phyloP scores from a whole-genome alignment of 306 rosid genomes.

The Luffa aegyptiaca region DNA sequence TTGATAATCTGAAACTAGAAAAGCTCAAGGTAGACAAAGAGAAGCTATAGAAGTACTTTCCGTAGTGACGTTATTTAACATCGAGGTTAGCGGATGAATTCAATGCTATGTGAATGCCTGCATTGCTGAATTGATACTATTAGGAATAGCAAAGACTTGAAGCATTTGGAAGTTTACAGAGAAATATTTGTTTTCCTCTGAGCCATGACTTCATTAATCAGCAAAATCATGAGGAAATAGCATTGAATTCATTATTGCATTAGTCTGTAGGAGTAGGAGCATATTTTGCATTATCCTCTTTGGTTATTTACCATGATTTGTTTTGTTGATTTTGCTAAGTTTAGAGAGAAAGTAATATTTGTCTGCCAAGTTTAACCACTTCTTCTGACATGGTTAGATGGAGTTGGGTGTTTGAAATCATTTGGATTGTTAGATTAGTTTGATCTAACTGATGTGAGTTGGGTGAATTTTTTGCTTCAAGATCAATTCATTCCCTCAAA shows the following conservation, averaged over 20 bases:
- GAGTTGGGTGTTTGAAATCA: constrained; percentile 9
- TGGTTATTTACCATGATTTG: not conserved
- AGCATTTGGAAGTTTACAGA: not conserved
- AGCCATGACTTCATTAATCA: not conserved
- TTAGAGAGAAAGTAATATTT: not conserved
- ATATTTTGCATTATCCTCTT: not conserved
- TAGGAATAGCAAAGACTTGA: not conserved
- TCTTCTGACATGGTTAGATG: constrained; percentile 4
- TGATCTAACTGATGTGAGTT: constrained; percentile 1
- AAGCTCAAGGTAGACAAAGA: not conserved
- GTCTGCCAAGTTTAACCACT: not conserved
- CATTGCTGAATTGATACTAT: not conserved
- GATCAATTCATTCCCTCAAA: not conserved
- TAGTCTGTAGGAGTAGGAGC: not conserved
- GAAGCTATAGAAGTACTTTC: not conserved
- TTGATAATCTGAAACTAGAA: not conserved
- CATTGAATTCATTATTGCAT: not conserved
- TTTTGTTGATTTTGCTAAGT: not conserved
- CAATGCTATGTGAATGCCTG: not conserved
- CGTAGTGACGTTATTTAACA: not conserved
- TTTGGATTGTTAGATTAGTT: constrained; percentile 6
- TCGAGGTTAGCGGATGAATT: not conserved
- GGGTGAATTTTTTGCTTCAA: constrained; percentile 5
- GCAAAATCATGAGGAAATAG: not conserved
- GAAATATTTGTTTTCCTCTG: not conserved